Evolutionary conservation across 192 early-diverging fungal genomes (phyloP).

Genomic region (Coemansia sp.): DNA sequence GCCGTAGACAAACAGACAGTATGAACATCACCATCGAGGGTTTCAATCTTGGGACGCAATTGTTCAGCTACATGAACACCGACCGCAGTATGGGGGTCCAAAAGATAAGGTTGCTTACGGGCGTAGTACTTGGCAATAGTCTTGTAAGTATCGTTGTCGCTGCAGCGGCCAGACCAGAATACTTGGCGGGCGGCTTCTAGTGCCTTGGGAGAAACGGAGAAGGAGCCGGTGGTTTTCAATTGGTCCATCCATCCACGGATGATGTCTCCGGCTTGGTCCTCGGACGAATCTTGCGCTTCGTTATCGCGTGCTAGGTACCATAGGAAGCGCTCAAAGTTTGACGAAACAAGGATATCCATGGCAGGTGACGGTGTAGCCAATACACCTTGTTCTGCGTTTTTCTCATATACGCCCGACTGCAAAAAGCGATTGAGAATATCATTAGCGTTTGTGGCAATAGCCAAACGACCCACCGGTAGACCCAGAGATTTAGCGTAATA

Average conservation of each 20-base stretch:
- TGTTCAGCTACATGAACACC: slow-evolving; percentile 84
- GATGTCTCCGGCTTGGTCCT: slow-evolving; percentile 58
- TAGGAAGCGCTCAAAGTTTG: slow-evolving; percentile 96
- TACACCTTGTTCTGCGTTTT: slow-evolving; percentile 61
- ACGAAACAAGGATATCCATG: slow-evolving; percentile 96
- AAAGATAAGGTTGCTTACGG: slow-evolving; percentile 62
- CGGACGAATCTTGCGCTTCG: slow-evolving; percentile 43
- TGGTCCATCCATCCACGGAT: slow-evolving; percentile 77
- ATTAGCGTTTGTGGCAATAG: slow-evolving; percentile 96
- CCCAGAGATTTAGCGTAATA: slow-evolving; percentile 91
- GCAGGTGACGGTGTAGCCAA: slow-evolving; percentile 86
- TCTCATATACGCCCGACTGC: slow-evolving; percentile 76
- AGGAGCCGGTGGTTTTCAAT: slow-evolving; percentile 69
- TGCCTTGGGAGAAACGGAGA: slow-evolving; percentile 63
- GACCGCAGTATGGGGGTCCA: slow-evolving; percentile 97
- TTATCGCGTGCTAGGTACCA: slow-evolving; percentile 83
- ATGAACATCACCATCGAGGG: slow-evolving; percentile 9
- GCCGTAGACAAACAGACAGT: slow-evolving; percentile 84
- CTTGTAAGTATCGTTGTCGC: slow-evolving; percentile 70
- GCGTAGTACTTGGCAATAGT: slow-evolving; percentile 75
- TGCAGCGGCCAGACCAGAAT: slow-evolving; percentile 75
- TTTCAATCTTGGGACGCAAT: slow-evolving; percentile 23
- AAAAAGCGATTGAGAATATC: slow-evolving; percentile 98
- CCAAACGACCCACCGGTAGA: slow-evolving; percentile 76
- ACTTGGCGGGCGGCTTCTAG: slow-evolving; percentile 66